A percentile compares a stretch with the other conserved stretches of the same genome.
phyloP scores from a whole-genome alignment of 371 early-diverging fungal genomes.

The Mucor mucedo region DNA sequence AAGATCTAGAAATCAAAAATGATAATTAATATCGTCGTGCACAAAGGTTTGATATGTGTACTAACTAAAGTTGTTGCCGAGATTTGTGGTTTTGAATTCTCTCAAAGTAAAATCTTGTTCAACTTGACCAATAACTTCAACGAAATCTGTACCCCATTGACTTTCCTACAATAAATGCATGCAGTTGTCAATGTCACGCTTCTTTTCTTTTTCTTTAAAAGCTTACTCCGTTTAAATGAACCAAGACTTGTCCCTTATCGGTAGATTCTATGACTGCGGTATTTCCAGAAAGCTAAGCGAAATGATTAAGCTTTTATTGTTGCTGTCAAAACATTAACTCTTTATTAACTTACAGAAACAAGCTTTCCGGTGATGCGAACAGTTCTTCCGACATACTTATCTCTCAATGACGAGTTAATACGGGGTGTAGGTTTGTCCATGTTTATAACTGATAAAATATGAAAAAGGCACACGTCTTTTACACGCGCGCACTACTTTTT shows the following conservation, averaged over 20 bases:
- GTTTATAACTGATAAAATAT: slow-evolving; percentile 4
- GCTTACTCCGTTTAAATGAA: slow-evolving; percentile 59
- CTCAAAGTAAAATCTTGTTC: slow-evolving; percentile 41
- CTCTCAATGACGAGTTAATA: slow-evolving; percentile 62
- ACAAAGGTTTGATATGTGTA: background rate
- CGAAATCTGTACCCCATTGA: slow-evolving; percentile 47
- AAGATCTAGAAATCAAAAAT: slow-evolving; percentile 33
- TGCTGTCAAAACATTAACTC: background rate
- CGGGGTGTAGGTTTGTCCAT: slow-evolving; percentile 74
- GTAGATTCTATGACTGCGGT: slow-evolving; percentile 57
- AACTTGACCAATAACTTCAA: slow-evolving; percentile 55
- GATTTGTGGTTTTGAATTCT: slow-evolving; percentile 47
- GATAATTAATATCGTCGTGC: background rate
- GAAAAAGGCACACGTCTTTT: no score
- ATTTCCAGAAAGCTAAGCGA: slow-evolving; percentile 55
- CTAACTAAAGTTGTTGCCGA: slow-evolving; percentile 48
- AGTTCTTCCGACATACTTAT: slow-evolving; percentile 56
- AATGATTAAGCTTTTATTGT: background rate
- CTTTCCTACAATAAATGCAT: slow-evolving; percentile 33
- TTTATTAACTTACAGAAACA: slow-evolving; percentile 45
- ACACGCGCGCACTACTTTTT: no score
- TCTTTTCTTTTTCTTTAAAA: background rate
- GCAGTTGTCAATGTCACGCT: background rate
- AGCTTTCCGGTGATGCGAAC: slow-evolving; percentile 64
- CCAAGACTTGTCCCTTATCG: slow-evolving; percentile 55